phyloP scores from a whole-genome alignment of 495 filamentous ascomycete species.

The Symbiotaphrina buchneri region DNA sequence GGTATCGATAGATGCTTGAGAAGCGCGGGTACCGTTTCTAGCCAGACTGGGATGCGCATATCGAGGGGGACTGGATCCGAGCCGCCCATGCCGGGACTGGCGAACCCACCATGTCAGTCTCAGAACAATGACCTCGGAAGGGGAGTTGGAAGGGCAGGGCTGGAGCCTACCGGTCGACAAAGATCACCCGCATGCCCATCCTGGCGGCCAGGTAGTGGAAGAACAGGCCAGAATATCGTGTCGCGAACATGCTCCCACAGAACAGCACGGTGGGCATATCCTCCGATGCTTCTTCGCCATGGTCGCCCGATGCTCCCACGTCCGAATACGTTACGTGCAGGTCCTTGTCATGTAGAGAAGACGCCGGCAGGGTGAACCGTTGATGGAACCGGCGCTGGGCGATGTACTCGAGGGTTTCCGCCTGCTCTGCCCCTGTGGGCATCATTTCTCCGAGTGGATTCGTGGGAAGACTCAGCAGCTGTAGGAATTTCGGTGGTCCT shows the following conservation, averaged over 20 bases:
- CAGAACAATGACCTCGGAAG: background rate
- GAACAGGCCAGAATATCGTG: background rate
- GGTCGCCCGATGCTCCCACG: background rate
- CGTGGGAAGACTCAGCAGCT: too few relatives aligned
- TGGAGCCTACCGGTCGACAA: background rate
- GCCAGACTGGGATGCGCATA: background rate
- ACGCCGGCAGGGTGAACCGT: background rate
- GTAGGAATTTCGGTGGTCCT: too few relatives aligned
- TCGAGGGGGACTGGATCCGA: background rate
- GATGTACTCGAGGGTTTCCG: too few relatives aligned
- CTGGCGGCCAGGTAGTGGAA: background rate
- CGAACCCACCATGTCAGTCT: background rate
- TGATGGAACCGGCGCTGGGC: background rate
- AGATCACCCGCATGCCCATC: background rate
- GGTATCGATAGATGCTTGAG: conserved; percentile 7
- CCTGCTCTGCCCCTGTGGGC: too few relatives aligned
- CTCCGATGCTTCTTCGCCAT: too few relatives aligned
- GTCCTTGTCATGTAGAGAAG: background rate
- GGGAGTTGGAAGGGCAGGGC: background rate
- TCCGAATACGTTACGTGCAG: background rate
- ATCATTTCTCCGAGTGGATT: too few relatives aligned
- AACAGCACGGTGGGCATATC: background rate
- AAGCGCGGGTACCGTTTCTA: conserved; percentile 7
- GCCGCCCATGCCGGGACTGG: background rate
- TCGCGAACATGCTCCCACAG: background rate